Base-by-base conservation (phyloP, 2,329 filamentous ascomycete genomes). In the Fusarium sp. region DNA sequence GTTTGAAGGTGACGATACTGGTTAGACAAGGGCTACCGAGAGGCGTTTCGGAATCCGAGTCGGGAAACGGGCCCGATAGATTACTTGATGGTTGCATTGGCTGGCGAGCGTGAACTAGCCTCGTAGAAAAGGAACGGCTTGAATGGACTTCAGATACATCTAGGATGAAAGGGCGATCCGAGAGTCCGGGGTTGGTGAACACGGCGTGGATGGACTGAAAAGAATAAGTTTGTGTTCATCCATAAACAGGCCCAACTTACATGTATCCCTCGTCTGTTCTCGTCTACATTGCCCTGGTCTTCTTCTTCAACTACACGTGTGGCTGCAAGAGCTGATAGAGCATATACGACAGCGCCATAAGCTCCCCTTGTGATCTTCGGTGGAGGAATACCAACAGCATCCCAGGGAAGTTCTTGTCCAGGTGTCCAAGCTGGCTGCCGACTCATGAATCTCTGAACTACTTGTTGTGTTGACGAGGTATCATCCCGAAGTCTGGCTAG, bases 181-280 rank as follows among this genome's bases (percentile, higher is more conserved):
- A 66, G 9, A 82, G 77, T 10, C 86, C 88, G 0, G 82, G 81
- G 28, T 85, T 83, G 6, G 87, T 87, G 75, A 90, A 90, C 75
- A 85, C 87, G 14, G 87, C 88, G 74, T 89, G 86, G 28, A 90
- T 87, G 14, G 87, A 86, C 88, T 90, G 9, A 20, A n/a, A 24
- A 30, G 12, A 20, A 36, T 68, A n/a, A 63, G 60, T 63, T 22
- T 35, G 41, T 54, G 20, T 30, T 26, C n/a, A 9, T 14, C n/a
- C 26, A 24, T 35, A 35, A 39, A n/a, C 9, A 22, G 17, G 13
- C 12, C 36, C n/a, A 30, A 79, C 83, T 75, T 67, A 84, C 83
- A 74, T 85, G 83, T 50, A 85, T 82, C 4, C 80, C 81, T 7
- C 83, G 77, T 15, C 61, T 78, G 8, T 69, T 75, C 20, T 66